Evolutionary conservation across 2,329 filamentous ascomycete genomes (phyloP).

Genomic region (Fusarium sp.): DNA sequence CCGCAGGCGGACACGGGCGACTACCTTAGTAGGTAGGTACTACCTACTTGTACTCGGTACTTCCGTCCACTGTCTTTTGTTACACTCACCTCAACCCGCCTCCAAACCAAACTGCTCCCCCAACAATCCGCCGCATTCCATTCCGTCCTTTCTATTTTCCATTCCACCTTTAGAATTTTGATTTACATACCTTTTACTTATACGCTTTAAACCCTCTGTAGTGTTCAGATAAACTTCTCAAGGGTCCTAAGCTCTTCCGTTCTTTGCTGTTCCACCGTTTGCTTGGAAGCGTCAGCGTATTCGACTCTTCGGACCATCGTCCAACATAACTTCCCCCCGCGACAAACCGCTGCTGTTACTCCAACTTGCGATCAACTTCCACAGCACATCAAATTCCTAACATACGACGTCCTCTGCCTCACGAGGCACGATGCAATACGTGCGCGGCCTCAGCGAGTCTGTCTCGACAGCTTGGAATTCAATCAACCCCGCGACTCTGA

Average conservation of each 20-base stretch:
- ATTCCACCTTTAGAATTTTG: slow-evolving; percentile 15
- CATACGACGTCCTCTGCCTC: slow-evolving; percentile 21
- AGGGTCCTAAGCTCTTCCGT: slow-evolving; percentile 17
- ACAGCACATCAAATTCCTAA: slow-evolving; percentile 1
- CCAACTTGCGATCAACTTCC: slow-evolving; percentile 11
- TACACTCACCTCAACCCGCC: slow-evolving; percentile 16
- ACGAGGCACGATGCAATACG: slow-evolving; percentile 85
- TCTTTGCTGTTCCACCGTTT: slow-evolving; percentile 16
- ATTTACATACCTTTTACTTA: slow-evolving; percentile 24
- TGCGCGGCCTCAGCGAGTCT: slow-evolving; percentile 92
- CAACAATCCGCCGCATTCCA: slow-evolving; percentile 43
- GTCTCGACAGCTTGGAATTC: slow-evolving; percentile 99
- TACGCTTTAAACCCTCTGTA: slow-evolving; percentile 7
- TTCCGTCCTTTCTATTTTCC: slow-evolving; percentile 26
- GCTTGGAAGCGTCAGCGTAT: slow-evolving; percentile 15
- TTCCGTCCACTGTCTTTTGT: slow-evolving; percentile 14
- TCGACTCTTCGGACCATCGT: slow-evolving; percentile 31
- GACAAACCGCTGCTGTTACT: slow-evolving; percentile 29
- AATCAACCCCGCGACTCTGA: slow-evolving; percentile 97
- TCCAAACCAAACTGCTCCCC: slow-evolving; percentile 27
- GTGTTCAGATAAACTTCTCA: slow-evolving; percentile 26
- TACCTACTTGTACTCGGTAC: slow-evolving; percentile 34
- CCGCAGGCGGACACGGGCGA: slow-evolving; percentile 29
- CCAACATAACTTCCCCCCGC: slow-evolving; percentile 18
- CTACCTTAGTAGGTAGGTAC: no score